Conservation (phyloP, 1,284 basidiomycete species). For the Papiliotrema flavescens region DNA sequence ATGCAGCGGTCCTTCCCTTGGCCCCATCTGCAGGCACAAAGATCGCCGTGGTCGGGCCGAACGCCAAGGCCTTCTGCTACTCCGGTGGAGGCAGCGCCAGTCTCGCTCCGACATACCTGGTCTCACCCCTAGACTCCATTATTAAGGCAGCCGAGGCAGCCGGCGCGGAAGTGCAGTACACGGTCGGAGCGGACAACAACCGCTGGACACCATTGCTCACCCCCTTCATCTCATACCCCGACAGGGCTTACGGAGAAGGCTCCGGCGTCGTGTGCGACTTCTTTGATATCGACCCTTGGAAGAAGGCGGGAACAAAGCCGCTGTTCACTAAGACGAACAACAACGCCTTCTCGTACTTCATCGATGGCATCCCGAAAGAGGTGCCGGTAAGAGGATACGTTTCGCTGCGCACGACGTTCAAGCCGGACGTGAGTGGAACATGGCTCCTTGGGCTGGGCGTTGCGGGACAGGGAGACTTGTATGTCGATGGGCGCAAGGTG, state of each 20-base stretch:
- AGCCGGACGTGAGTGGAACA: slow-evolving; percentile 48
- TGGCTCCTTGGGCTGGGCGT: slow-evolving; percentile 69
- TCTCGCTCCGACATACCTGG: slow-evolving; percentile 66
- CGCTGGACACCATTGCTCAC: slow-evolving; percentile 8
- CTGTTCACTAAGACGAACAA: slow-evolving; percentile 26
- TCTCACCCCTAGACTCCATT: slow-evolving; percentile 69
- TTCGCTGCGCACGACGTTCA: slow-evolving; percentile 45
- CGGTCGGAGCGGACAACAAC: slow-evolving; percentile 17
- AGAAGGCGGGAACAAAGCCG: slow-evolving; percentile 6
- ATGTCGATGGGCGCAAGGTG: slow-evolving; percentile 53
- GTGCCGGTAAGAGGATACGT: slow-evolving; percentile 25
- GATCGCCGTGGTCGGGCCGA: slow-evolving; percentile 71
- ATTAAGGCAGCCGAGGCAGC: slow-evolving; percentile 10
- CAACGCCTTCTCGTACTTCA: slow-evolving; percentile 25
- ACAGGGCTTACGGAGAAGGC: background rate
- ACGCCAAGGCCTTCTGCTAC: slow-evolving; percentile 63
- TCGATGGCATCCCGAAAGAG: slow-evolving; percentile 28
- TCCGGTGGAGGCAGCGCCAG: slow-evolving; percentile 74
- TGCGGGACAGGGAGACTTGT: slow-evolving; percentile 63
- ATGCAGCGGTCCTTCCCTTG: slow-evolving; percentile 19
- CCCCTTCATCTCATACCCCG: slow-evolving; percentile 4
- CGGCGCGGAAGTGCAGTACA: slow-evolving; percentile 18
- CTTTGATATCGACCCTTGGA: slow-evolving; percentile 14
- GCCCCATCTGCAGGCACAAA: slow-evolving; percentile 53
- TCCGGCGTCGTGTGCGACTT: background rate